Base-by-base conservation (phyloP, 495 filamentous ascomycete genomes). In the Penicillium crystallinum region DNA sequence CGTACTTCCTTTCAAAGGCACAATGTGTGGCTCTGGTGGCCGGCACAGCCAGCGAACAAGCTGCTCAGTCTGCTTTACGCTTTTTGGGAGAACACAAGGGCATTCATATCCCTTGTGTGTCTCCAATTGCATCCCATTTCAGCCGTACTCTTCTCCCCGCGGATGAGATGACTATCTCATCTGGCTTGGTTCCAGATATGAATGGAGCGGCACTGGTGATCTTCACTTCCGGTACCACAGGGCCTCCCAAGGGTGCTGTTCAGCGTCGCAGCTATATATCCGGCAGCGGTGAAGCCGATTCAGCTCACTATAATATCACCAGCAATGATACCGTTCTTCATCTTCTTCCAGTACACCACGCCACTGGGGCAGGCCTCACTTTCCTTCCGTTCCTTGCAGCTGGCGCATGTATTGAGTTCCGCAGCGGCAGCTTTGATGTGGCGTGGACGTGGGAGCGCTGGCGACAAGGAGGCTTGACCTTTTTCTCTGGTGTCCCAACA, bases 361-460 rank as follows among this genome's bases (percentile, higher is more conserved):
- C 74, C 7, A 76, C 75, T 0, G 76, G 76, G 2, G 62, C 77
- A 0, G 70, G 71, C 8, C 66, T 77, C 30, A 74, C 65, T 10
- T 76, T 77, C 44, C 68, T 78, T 18, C 74, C 76, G 5, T 73
- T 70, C 49, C 60, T 79, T 0, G 61, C 71, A 0, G 57, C 67
- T 3, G 75, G 76, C 6, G 68, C 64, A 12, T 60, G 70, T 27
- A 72, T 77, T 25, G 76, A 79, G 58, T 77, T 75, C 59, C 65
- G 68, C 12, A 71, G 66, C 30, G 73, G 73, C 4, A 60, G 69
- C 27, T 79, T 77, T 49, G 68, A 73, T 41, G 61, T 68, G 2
- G 66, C 61, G 2, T 76, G 73, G 73, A 75, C 75, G n/a, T 79
- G 76, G 76, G 70, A 76, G 33, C 59, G 75, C 14, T 79, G 74